Conservation (phyloP, 176 grass and related monocot species). For the Rhynchospora tenuis region DNA sequence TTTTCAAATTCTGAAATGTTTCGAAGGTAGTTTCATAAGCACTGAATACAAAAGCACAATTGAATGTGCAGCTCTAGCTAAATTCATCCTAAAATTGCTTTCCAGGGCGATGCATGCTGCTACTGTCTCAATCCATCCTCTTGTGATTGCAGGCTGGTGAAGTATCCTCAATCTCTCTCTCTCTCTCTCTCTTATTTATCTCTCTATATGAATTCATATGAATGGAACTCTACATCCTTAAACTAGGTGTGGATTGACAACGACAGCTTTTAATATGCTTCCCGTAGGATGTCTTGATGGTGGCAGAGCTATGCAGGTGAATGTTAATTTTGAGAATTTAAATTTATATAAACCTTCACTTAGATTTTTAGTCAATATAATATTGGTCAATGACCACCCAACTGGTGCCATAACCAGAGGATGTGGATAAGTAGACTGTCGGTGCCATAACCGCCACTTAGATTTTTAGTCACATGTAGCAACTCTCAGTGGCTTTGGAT, state of each 20-base stretch:
- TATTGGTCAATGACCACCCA: neutral
- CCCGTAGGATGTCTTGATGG: constrained; percentile 95
- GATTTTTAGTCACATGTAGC: no score
- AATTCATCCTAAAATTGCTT: constrained; percentile 14
- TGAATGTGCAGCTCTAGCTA: constrained; percentile 16
- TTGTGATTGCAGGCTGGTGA: constrained; percentile 98
- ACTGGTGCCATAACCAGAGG: neutral
- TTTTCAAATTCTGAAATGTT: constrained; percentile 1
- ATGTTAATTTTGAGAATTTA: neutral
- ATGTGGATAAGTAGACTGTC: no score
- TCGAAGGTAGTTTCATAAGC: neutral
- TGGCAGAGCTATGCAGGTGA: constrained; percentile 94
- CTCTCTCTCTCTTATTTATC: neutral
- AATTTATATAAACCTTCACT: neutral
- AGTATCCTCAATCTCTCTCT: constrained; percentile 21
- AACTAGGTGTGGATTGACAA: constrained; percentile 93
- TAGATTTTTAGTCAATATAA: neutral
- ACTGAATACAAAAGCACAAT: constrained; percentile 8
- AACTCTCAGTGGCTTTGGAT: neutral
- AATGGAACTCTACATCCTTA: neutral
- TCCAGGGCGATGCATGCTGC: constrained; percentile 90
- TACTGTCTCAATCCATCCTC: constrained; percentile 85
- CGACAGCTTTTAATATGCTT: constrained; percentile 97
- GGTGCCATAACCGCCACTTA: no score
- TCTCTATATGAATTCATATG: neutral